Base-by-base conservation (phyloP, 345 rosid genomes). In the Bretschneidera sinensis region DNA sequence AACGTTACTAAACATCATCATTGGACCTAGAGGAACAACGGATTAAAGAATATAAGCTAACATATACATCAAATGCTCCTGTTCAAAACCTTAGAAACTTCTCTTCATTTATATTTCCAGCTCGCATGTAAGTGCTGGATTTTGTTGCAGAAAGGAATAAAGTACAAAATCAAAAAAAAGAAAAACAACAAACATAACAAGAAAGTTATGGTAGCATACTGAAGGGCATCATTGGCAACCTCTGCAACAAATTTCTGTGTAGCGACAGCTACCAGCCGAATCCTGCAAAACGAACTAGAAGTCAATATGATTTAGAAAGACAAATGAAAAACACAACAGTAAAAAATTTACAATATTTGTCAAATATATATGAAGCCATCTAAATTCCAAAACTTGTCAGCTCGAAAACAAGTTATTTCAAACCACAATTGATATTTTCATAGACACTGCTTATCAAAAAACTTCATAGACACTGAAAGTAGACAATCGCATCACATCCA, bases 231-330 rank as follows among this genome's bases (percentile, higher is more conserved):
- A 9, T 74, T 79, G 50, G 97, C 99, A 69, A 94, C 94, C 74
- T 94, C 99, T 10, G 97, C 71, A 61, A 94, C 91, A 21, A 90
- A 94, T 76, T 94, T 94, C 68, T 90, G 99, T 13, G 99, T 94
- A 35, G 97, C 99, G 71, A 94, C 90, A 63, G 99, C 95, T 24
- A 90, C 91, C 66, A 94, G 76, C 79, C 97, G 83, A 63, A 80
- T 72, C 66, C 97, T 94, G 92, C 69, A 64, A 64, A 51, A 56
- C 16, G 24, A 33, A 17, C 69, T 24, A 48, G 24, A 54, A 16
- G 14, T 55, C 54, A 62, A 60, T 45, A 57, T 22, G 16, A 35
- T 34, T 17, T 18, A 24, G 31, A 35, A 55, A 54, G n/a, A 66
- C 16, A 39, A 3, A 47, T 0, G 0, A 54, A 28, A 9, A 17